Base-by-base conservation (phyloP, 2,329 filamentous ascomycete species). In the Phialophora expanda region DNA sequence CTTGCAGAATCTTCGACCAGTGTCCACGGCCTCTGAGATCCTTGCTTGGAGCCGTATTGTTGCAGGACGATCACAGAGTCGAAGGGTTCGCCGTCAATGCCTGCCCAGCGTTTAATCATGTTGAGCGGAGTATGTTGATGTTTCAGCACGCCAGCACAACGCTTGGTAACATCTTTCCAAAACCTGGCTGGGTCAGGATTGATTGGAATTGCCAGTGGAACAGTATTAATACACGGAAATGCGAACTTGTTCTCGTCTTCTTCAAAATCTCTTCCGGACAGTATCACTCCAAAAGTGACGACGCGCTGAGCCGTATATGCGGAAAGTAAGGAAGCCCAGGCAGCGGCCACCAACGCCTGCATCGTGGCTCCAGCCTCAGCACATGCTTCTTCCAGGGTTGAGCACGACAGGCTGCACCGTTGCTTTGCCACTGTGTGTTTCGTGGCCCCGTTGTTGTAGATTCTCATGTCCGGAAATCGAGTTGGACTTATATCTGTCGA, bases 51-150 rank as follows among this genome's bases (percentile, higher is more conserved):
- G 20, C 70, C 20, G 65, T 81, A 73, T 69, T 90, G 91, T 73
- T 97, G 93, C 73, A 93, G 94, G 0, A 92, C 90, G 66, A 97
- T 87, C 1, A 97, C 82, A 0, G 92, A 94, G 73, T 97, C 93
- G 71, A 97, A 97, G 0, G 95, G 81, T 0, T 84, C 80, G 6
- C 86, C 83, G 26, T 89, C 86, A 0, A 88, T 81, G 65, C 86
- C 83, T 0, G 91, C 82, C 84, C 89, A 89, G 57, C 85, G 87
- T 72, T 96, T 91, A 9, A 96, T 89, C 32, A 87, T 85, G 2
- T 84, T 82, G 6, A 97, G 80, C 0, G 92, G 87, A 0, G 87
- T 86, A 71, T 90, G 89, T 69, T 95, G 91, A 73, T 92, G 82
- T 65, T 87, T 87, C 56, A 90, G 85, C 0, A 93, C 78, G 4